These are phyloP conservation scores for Aspergillus neotritici DNA, from an alignment of 2,329 filamentous ascomycete species.

Conservation along the genomic window DNA sequence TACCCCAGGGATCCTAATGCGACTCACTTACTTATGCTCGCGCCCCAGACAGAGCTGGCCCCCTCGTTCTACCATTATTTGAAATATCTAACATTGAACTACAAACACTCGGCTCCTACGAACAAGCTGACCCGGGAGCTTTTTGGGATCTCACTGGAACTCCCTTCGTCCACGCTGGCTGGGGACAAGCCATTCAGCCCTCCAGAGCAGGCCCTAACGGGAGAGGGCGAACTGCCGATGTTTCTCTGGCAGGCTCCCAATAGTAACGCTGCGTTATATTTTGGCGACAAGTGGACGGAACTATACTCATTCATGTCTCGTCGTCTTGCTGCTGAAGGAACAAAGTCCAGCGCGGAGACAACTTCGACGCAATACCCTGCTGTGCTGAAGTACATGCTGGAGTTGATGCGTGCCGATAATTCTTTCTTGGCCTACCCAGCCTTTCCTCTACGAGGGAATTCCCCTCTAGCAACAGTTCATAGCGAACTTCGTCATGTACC, in stretches of 20 bases:
- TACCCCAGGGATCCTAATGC: slow-evolving; percentile 63
- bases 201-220: slow-evolving; percentile 31
- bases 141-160: slow-evolving; percentile 73
- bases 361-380: slow-evolving; percentile 65
- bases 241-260: slow-evolving; percentile 84
- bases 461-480: slow-evolving; percentile 66
- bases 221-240: slow-evolving; percentile 42
- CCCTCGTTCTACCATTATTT: slow-evolving; percentile 81
- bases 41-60: slow-evolving; percentile 72
- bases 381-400: slow-evolving; percentile 72
- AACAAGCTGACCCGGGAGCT: slow-evolving; percentile 50
- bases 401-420: slow-evolving; percentile 68
- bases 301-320: slow-evolving; percentile 73
- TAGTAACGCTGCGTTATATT: slow-evolving; percentile 73
- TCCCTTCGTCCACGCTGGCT: slow-evolving; percentile 56
- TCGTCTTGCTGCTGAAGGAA: slow-evolving; percentile 42
- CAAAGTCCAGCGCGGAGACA: slow-evolving; percentile 41
- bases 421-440: slow-evolving; percentile 78
- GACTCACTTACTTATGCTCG: slow-evolving; percentile 78
- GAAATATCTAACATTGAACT: slow-evolving; percentile 70
- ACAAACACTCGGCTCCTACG: slow-evolving; percentile 60
- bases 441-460: slow-evolving; percentile 40
- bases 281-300: slow-evolving; percentile 81
- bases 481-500: slow-evolving; percentile 67
- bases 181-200: slow-evolving; percentile 52